Conservation (phyloP, 371 early-diverging fungal genomes). For the Lichtheimia ornata region DNA sequence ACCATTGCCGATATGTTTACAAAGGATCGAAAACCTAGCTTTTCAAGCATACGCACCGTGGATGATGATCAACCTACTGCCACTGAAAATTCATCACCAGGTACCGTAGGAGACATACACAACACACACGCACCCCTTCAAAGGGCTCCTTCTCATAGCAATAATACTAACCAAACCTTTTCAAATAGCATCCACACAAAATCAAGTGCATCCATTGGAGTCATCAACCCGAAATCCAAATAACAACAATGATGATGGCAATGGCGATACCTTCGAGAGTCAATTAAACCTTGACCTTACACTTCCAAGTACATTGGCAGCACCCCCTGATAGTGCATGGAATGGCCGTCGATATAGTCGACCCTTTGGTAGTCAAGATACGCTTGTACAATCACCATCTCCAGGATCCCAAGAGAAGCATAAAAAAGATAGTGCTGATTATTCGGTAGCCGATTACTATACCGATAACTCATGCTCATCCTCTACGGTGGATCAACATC, state of each 20-base stretch:
- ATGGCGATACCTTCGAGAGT: conserved; percentile 11
- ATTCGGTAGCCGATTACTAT: conserved; percentile 11
- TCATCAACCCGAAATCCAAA: conserved; percentile 17
- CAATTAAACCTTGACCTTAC: conserved; percentile 17
- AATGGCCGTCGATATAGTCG: conserved; percentile 13
- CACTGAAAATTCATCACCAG: too few species aligned
- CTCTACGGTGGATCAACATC: conserved; percentile 6
- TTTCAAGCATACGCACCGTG: too few species aligned
- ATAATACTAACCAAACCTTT: too few species aligned
- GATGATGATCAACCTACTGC: too few species aligned
- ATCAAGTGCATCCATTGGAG: too few species aligned
- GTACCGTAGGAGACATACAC: too few species aligned
- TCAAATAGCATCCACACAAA: too few species aligned
- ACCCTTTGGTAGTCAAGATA: conserved; percentile 51
- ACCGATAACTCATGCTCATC: conserved; percentile 10
- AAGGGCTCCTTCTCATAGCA: too few species aligned
- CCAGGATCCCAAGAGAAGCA: conserved; percentile 4
- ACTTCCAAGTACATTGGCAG: conserved; percentile 11
- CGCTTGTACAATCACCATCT: conserved; percentile 29
- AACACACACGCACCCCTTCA: too few species aligned
- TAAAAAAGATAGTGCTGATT: conserved; percentile 5
- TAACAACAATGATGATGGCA: conserved; percentile 4
- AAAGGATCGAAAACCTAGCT: conserved; percentile 3
- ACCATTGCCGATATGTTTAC: conserved; percentile 41
- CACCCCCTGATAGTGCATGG: background rate